These are phyloP conservation scores for Solanum lignicaule DNA, from an alignment of 257 asterid species.

Conservation along the genomic window DNA sequence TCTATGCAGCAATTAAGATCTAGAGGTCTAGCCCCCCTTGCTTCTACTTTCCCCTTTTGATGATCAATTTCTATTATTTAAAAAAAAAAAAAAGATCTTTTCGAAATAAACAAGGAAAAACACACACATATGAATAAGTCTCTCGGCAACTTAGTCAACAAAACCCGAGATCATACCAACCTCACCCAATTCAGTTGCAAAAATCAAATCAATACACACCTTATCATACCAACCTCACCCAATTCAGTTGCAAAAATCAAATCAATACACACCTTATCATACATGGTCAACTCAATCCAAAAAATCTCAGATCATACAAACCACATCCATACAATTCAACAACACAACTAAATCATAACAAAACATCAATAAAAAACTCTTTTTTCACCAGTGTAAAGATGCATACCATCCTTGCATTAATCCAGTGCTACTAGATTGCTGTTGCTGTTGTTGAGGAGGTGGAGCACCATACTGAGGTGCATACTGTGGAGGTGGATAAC, in stretches of 20 bases:
- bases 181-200: background rate
- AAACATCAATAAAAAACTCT: background rate
- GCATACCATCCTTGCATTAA: slow-evolving; percentile 57
- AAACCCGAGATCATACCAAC: background rate
- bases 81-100: too few species aligned
- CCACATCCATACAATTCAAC: background rate
- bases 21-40: background rate
- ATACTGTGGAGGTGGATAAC: slow-evolving; percentile 36
- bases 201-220: background rate
- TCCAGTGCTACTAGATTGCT: slow-evolving; percentile 21
- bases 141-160: background rate
- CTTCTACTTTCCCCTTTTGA: background rate
- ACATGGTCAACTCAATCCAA: background rate
- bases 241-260: background rate
- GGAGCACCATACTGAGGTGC: slow-evolving; percentile 35
- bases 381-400: background rate
- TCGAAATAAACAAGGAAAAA: background rate
- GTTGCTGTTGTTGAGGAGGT: slow-evolving; percentile 41
- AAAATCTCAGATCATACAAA: background rate
- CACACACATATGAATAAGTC: background rate
- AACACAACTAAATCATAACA: background rate
- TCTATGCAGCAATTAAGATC: background rate
- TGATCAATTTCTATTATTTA: background rate
- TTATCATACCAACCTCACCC: background rate
- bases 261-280: background rate